Evolutionary conservation across 208 protist genomes (phyloP).

Genomic region (Crithidia expoeki): DNA sequence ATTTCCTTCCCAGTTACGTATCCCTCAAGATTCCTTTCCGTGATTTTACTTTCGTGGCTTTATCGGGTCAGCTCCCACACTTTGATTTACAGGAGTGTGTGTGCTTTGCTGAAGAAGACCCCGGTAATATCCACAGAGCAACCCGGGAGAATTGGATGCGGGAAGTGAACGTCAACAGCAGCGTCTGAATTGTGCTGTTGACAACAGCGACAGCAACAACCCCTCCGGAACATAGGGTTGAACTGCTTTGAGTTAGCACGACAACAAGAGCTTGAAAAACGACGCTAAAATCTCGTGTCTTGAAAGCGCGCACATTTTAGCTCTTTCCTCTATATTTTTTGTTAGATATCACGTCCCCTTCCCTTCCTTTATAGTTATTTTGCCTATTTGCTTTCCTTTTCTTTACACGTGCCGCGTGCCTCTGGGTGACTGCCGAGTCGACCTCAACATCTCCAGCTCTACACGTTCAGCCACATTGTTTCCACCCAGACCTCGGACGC

Average conservation of each 20-base stretch:
- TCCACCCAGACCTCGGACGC: neutral
- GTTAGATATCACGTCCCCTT: conserved; percentile 33
- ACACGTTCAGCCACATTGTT: too few species aligned
- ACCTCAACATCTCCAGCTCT: too few species aligned
- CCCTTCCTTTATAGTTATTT: conserved; percentile 20
- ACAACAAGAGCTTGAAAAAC: too few species aligned
- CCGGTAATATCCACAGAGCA: neutral
- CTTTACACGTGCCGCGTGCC: neutral
- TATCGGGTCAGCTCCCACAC: conserved; percentile 9
- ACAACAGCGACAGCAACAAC: neutral
- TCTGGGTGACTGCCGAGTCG: neutral
- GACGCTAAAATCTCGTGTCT: too few species aligned
- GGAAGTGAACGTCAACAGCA: neutral
- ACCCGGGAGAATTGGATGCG: conserved; percentile 6
- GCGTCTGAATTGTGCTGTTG: neutral
- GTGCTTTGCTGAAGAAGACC: conserved; percentile 22
- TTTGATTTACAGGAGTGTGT: neutral
- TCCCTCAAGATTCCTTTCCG: neutral
- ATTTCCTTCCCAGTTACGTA: neutral
- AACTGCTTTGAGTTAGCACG: too few species aligned
- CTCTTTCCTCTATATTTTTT: neutral
- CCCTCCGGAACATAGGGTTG: neutral
- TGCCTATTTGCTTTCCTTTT: conserved; percentile 1
- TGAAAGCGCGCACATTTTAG: neutral
- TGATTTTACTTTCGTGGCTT: conserved; percentile 15